Percentiles rank a stretch among this genome's conserved stretches.
Conservation (phyloP, 495 filamentous ascomycete genomes). For the Staphylotrichum longicolle region DNA sequence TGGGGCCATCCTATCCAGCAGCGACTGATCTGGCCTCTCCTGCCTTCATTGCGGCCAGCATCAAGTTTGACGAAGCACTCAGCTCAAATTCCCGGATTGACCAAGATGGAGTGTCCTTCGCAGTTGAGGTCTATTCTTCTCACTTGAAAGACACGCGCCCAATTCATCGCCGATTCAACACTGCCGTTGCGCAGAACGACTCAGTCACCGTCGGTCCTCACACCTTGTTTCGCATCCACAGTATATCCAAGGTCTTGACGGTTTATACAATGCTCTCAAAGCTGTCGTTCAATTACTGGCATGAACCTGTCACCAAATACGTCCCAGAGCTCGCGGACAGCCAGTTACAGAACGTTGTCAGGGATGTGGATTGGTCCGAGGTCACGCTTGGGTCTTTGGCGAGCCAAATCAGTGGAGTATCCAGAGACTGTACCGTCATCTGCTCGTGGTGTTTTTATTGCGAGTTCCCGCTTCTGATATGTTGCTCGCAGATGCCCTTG, state of each 20-base stretch:
- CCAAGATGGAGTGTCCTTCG: slow-evolving; percentile 12
- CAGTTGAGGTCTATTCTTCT: slow-evolving; percentile 17
- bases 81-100: slow-evolving; percentile 6
- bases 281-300: slow-evolving; percentile 21
- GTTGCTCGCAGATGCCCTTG: slow-evolving; percentile 12
- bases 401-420: slow-evolving; percentile 14
- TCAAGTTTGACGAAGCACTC: slow-evolving; percentile 15
- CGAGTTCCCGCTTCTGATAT: too few relatives aligned
- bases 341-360: slow-evolving; percentile 5
- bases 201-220: slow-evolving; percentile 11
- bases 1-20: slow-evolving; percentile 22
- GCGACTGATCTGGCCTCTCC: slow-evolving; percentile 10
- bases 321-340: slow-evolving; percentile 19
- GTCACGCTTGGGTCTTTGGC: slow-evolving; percentile 17
- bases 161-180: slow-evolving; percentile 15
- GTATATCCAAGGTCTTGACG: slow-evolving; percentile 26
- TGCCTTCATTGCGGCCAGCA: slow-evolving; percentile 9
- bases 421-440: slow-evolving; percentile 11
- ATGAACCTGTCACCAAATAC: slow-evolving; percentile 23
- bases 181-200: slow-evolving; percentile 1
- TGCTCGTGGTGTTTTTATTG: too few relatives aligned
- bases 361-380: slow-evolving; percentile 12
- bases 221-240: slow-evolving; percentile 21
- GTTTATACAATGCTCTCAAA: slow-evolving; percentile 23
- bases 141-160: not conserved